Evolutionary conservation across 2,329 filamentous ascomycete species (phyloP).

Genomic region (Juglanconis sp.): DNA sequence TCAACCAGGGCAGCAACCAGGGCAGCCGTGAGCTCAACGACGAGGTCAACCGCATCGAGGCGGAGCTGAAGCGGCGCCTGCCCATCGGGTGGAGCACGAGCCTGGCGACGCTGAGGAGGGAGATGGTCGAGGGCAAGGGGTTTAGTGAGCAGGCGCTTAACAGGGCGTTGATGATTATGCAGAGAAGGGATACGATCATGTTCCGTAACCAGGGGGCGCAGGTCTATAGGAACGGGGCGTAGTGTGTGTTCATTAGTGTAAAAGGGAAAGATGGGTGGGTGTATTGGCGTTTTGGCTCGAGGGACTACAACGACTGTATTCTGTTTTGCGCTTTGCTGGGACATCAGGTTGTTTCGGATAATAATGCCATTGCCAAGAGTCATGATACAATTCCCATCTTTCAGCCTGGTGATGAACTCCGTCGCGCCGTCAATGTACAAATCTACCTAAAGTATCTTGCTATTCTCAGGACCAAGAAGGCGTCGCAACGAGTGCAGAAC

Average conservation of each 20-base stretch:
- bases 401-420: not conserved
- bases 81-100: conserved; percentile 96
- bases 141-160: conserved; percentile 86
- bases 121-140: conserved; percentile 88
- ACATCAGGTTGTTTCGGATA: not conserved
- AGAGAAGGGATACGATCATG: conserved; percentile 81
- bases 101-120: conserved; percentile 76
- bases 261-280: not conserved
- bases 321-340: not conserved
- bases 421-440: not conserved
- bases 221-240: conserved; percentile 71
- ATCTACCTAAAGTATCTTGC: not conserved
- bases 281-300: conserved; percentile 11
- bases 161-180: conserved; percentile 78
- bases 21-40: conserved; percentile 88
- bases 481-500: not conserved
- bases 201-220: conserved; percentile 74
- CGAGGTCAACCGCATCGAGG: conserved; percentile 81
- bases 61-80: conserved; percentile 80
- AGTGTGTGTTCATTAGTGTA: conserved; percentile 19
- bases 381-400: not conserved
- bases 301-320: not conserved
- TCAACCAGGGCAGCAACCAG: conserved; percentile 81
- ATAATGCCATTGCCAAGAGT: not conserved
- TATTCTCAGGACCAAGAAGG: not conserved